Base-by-base conservation (phyloP, 2,329 filamentous ascomycete species). In the Fusarium buharicum region DNA sequence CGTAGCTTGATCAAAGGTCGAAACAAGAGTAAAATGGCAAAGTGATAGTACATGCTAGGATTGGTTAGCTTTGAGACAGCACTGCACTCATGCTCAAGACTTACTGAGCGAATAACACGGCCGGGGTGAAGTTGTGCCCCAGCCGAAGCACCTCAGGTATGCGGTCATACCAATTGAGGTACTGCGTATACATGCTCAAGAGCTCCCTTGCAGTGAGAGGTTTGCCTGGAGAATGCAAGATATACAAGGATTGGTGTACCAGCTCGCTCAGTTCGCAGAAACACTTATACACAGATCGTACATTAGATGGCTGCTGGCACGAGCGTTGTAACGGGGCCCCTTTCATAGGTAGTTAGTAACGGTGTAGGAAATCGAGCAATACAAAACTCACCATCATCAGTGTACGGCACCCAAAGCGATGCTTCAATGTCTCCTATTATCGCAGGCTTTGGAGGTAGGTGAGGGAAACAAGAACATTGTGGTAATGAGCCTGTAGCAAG, bases 241-340 rank as follows among this genome's bases (percentile, higher is more conserved):
- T 83, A 70, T 89, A 89, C 17, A 91, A 79, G 27, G 87, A 89
- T 65, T 90, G 84, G 71, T 91, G 90, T 1, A 91, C 86, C 1
- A 92, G 83, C 74, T 92, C 89, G 60, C 88, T 91, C 46, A 93
- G 81, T 68, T 89, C 86, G 69, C 87, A 90, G 65, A 91, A 88
- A 63, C 88, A 85, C 73, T 85, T 87, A 71, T 86, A 88, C 6
- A 89, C 84, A 2, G 86, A 88, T 20, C 88, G 81, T 28, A 91
- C 87, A 57, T 90, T 89, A 4, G 85, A 89, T 0, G 86, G 85
- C 64, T 89, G 87, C 59, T 86, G 79, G 66, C 79, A 85, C 3
- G 83, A 84, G 46, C 79, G 79, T 57, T 85, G 81, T 16, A 86
- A 67, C 9, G 83, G 82, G 1, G 81, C 78, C 27, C 83, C 83